Percentiles rank a stretch among this genome's conserved stretches.
Conservation (phyloP, 331 rosid genomes). For the Quercus phellos region DNA sequence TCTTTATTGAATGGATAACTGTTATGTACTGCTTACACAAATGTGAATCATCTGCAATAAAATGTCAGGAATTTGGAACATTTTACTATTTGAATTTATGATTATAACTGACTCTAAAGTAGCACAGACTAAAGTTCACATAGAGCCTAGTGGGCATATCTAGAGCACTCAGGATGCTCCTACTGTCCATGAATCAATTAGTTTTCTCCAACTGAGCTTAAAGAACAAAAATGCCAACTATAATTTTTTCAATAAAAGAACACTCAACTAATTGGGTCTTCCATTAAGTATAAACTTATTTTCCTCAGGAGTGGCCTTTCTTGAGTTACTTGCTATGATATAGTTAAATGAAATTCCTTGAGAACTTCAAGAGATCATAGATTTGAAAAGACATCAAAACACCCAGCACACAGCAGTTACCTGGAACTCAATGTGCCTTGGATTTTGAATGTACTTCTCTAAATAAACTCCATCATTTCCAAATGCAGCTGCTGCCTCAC, state of each 20-base stretch:
- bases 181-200: neutral
- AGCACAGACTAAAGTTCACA: neutral
- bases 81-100: neutral
- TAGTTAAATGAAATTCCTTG: neutral
- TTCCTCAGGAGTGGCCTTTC: neutral
- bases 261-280: neutral
- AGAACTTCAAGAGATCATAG: neutral
- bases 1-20: neutral
- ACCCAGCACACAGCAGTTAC: slow-evolving; percentile 30
- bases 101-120: neutral
- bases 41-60: neutral
- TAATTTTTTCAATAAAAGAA: neutral
- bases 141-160: neutral
- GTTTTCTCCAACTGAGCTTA: neutral
- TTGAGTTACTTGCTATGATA: neutral
- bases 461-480: slow-evolving; percentile 97
- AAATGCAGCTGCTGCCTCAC: slow-evolving; percentile 99
- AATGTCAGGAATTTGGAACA: neutral
- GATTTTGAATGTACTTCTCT: slow-evolving; percentile 93
- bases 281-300: neutral
- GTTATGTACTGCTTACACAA: no score
- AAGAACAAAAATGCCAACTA: neutral
- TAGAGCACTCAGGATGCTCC: neutral
- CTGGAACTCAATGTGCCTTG: slow-evolving; percentile 99
- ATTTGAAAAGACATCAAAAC: neutral